Conservation (phyloP, 2,329 filamentous ascomycete species). For the Laburnicola sp. region DNA sequence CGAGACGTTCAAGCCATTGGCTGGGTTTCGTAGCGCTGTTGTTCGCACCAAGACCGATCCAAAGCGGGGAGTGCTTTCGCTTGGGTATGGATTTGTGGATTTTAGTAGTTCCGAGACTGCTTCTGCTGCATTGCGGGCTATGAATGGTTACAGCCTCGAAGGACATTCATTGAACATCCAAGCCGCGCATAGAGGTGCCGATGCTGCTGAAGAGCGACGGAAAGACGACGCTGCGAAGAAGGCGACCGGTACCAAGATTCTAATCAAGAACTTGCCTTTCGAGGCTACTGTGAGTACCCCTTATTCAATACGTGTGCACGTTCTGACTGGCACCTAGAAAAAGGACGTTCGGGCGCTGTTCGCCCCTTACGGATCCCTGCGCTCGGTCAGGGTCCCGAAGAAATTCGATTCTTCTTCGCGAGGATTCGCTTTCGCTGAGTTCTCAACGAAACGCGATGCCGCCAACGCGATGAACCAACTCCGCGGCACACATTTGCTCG, state of each 20-base stretch:
- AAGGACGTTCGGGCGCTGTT: constrained; percentile 88
- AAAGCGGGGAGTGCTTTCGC: constrained; percentile 89
- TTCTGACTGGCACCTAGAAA: constrained; percentile 56
- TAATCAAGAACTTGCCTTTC: constrained; percentile 98
- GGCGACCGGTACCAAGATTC: constrained; percentile 81
- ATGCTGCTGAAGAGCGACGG: constrained; percentile 84
- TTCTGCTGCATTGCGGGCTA: constrained; percentile 75
- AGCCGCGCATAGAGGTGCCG: constrained; percentile 81
- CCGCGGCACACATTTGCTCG: constrained; percentile 89
- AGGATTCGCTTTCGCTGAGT: constrained; percentile 97
- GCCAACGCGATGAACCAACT: constrained; percentile 88
- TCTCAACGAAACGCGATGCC: constrained; percentile 87
- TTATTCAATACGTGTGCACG: constrained; percentile 8
- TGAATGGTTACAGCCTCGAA: constrained; percentile 88
- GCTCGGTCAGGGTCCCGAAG: constrained; percentile 89
- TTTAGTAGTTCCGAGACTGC: constrained; percentile 80
- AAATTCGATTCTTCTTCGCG: constrained; percentile 88
- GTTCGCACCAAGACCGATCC: constrained; percentile 93
- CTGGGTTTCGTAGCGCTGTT: constrained; percentile 84
- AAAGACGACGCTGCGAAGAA: constrained; percentile 85
- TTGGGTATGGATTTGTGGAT: constrained; percentile 92
- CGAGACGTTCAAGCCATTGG: constrained; percentile 76
- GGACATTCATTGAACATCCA: constrained; percentile 83
- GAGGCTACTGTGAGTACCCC: constrained; percentile 60
- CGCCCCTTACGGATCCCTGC: constrained; percentile 86